Conservation (phyloP, 176 grass and related monocot genomes). For the Ensete glaucum region DNA sequence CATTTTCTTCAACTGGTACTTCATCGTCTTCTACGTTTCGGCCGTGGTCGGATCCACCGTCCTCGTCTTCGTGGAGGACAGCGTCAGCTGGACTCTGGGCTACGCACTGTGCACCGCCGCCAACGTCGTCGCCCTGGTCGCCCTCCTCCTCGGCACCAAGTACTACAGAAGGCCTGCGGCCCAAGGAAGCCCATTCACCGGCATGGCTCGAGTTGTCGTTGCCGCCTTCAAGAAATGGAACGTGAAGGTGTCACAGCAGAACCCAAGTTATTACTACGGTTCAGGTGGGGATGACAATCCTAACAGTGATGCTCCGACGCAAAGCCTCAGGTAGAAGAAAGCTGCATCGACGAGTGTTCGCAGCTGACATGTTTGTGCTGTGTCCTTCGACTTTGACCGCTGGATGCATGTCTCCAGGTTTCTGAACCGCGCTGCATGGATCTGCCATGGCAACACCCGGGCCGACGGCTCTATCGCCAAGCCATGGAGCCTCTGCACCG, state of each 20-base stretch:
- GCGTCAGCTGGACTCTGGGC: constrained; percentile 12
- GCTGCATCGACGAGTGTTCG: no score
- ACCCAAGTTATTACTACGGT: constrained; percentile 31
- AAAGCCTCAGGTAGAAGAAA: constrained; percentile 41
- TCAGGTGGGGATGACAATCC: background rate
- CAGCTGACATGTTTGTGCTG: no score
- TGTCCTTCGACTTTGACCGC: no score
- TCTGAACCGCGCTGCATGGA: constrained; percentile 62
- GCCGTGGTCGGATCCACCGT: background rate
- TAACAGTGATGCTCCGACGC: constrained; percentile 18
- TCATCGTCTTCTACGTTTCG: background rate
- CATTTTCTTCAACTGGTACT: constrained; percentile 22
- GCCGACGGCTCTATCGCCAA: constrained; percentile 9
- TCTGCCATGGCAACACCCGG: constrained; percentile 30
- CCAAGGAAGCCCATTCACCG: constrained; percentile 16
- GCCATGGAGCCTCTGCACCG: constrained; percentile 57
- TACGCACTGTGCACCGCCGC: background rate
- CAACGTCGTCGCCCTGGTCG: background rate
- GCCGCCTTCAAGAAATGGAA: constrained; percentile 35
- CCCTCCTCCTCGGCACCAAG: background rate
- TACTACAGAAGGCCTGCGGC: background rate
- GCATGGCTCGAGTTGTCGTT: background rate
- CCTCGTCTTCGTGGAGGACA: constrained; percentile 15
- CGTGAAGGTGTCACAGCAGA: constrained; percentile 1
- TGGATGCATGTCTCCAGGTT: constrained; percentile 21